Conservation (phyloP, 176 grass and related monocot species). For the Triticum monococcum region DNA sequence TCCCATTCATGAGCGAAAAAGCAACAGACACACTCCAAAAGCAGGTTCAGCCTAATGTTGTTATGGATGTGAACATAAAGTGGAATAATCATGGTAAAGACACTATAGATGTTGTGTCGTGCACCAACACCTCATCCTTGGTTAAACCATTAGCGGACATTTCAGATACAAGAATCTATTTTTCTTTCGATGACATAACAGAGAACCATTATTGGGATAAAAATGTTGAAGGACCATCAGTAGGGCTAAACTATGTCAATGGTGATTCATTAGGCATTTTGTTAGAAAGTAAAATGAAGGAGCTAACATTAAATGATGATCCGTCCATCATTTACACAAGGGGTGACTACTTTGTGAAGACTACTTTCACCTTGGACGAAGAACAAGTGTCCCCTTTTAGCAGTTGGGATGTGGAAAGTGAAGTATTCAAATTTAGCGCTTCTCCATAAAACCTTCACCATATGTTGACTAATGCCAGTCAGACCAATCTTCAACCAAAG, state of each 20-base stretch:
- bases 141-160: constrained; percentile 45
- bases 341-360: constrained; percentile 37
- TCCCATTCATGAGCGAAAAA: constrained; percentile 44
- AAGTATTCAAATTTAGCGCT: constrained; percentile 38
- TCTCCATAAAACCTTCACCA: constrained; percentile 27
- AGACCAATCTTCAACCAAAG: constrained; percentile 46
- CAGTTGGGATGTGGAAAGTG: constrained; percentile 18
- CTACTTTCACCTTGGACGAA: constrained; percentile 34
- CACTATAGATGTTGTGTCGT: constrained; percentile 73
- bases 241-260: constrained; percentile 47
- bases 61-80: constrained; percentile 66
- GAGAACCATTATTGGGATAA: constrained; percentile 38
- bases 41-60: constrained; percentile 53
- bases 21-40: constrained; percentile 31
- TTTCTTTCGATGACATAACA: constrained; percentile 30
- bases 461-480: constrained; percentile 44
- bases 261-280: constrained; percentile 81
- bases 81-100: constrained; percentile 56
- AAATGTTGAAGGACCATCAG: constrained; percentile 42
- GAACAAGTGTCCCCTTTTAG: constrained; percentile 14
- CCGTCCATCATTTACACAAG: constrained; percentile 55
- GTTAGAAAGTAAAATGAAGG: constrained; percentile 73
- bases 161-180: constrained; percentile 33
- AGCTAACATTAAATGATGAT: constrained; percentile 57
- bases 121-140: constrained; percentile 82